Base-by-base conservation (phyloP, 352 stramenopile species). In the Pythium volutum region DNA sequence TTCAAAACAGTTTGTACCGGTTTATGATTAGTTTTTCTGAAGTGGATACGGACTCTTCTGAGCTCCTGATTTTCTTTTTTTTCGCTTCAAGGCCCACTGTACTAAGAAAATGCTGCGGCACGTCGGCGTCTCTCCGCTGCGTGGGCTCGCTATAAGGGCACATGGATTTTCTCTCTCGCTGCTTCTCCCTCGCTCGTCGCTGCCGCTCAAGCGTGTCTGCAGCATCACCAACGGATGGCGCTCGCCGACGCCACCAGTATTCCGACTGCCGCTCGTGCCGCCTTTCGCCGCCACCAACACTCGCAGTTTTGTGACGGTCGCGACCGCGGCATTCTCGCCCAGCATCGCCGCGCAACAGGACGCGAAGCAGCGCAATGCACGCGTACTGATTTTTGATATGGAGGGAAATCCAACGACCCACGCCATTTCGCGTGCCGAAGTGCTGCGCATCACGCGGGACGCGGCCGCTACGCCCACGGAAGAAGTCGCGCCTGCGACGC, bases 391-490 rank as follows among this genome's bases (percentile, higher is more conserved):
- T 4, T 90, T 90, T 53, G 77, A 88, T 58, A 47, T 58, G 33
- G 58, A 81, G 5, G 75, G 80, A 6, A 70, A 85, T 20, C 73
- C 74, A 14, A 75, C 70, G 42, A 76, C 88, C 42, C 71, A 80
- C 34, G 63, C 80, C 43, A 77, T 90, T 66, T 77, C 72, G n/a
- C 73, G 80, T 0, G 29, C 79, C 11, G 76, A 87, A 27, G 71
- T 90, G 22, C 65, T 90, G 56, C 71, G 70, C 22, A 73, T 88
- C 70, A 77, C 78, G 6, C 67, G 85, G 49, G 73, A 87, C 36
- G 80, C 75, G 3, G 78, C 79, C 36, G 36, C 31, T 11, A 15
- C 31, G 1, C 10, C 31, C 8, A 8, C 14, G 31, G 31, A 36
- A 11, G 31, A 36, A 8, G 31, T 11, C 14, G 31, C 31, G 8